phyloP scores from a whole-genome alignment of 2,329 filamentous ascomycete species.

The Blastomyces gilchristii region DNA sequence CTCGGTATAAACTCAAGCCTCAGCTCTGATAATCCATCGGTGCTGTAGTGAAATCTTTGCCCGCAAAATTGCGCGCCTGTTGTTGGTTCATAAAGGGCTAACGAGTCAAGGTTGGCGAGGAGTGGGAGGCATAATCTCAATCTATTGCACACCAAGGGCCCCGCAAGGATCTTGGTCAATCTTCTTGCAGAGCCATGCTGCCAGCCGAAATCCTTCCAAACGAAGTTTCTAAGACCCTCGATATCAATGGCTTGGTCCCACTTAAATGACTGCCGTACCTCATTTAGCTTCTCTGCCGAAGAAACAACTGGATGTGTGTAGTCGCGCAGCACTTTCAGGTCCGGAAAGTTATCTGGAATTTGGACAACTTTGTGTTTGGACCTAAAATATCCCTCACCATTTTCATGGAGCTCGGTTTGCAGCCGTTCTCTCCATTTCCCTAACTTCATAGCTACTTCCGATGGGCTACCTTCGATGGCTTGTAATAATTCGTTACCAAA shows the following conservation, averaged over 20 bases:
- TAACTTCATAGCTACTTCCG: slow-evolving; percentile 33
- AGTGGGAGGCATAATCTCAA: slow-evolving; percentile 26
- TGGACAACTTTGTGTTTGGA: slow-evolving; percentile 61
- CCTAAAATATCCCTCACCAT: slow-evolving; percentile 71
- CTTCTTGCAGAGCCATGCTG: slow-evolving; percentile 52
- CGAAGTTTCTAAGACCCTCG: slow-evolving; percentile 59
- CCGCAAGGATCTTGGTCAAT: slow-evolving; percentile 73
- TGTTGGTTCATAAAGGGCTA: slow-evolving; percentile 28
- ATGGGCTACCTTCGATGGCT: slow-evolving; percentile 45
- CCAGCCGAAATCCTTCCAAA: slow-evolving; percentile 78
- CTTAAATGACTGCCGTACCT: slow-evolving; percentile 43
- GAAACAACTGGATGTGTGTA: slow-evolving; percentile 86
- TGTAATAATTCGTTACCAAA: slow-evolving; percentile 63
- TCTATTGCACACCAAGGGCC: slow-evolving; percentile 60
- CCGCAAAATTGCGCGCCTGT: slow-evolving; percentile 52
- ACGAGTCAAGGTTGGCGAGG: slow-evolving; percentile 22
- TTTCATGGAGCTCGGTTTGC: slow-evolving; percentile 66
- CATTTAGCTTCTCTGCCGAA: slow-evolving; percentile 44
- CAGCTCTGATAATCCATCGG: slow-evolving; percentile 65
- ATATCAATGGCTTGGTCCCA: slow-evolving; percentile 59
- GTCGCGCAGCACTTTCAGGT: slow-evolving; percentile 65
- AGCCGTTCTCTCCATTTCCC: slow-evolving; percentile 62
- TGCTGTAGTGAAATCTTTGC: slow-evolving; percentile 59
- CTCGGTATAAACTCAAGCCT: slow-evolving; percentile 68
- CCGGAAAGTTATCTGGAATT: slow-evolving; percentile 75